phyloP scores from a whole-genome alignment of 768 basidiomycete species.

The Thelephora ganbajun region DNA sequence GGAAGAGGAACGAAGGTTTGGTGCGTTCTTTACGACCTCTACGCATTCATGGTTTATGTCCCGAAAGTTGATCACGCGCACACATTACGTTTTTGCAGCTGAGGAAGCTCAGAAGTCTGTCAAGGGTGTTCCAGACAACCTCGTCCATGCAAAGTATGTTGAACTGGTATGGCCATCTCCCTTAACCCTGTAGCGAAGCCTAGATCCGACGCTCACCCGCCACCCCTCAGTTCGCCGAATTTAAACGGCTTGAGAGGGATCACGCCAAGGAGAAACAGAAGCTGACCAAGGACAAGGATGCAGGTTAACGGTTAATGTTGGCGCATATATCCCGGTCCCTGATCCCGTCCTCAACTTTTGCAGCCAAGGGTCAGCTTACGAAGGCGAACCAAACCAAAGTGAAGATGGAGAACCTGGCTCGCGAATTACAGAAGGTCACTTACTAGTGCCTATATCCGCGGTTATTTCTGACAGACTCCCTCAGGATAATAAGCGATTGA shows the following conservation, averaged over 20 bases:
- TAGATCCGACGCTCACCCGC: background rate
- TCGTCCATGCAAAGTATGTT: conserved; percentile 76
- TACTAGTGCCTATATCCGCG: background rate
- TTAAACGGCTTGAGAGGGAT: conserved; percentile 77
- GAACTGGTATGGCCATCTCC: conserved; percentile 50
- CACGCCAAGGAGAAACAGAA: conserved; percentile 90
- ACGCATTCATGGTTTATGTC: background rate
- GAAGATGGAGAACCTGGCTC: conserved; percentile 81
- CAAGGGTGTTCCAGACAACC: conserved; percentile 70
- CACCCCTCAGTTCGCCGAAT: conserved; percentile 63
- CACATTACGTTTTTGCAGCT: conserved; percentile 27
- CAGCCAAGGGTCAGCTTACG: conserved; percentile 73
- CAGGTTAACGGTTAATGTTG: conserved; percentile 32
- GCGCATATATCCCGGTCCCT: conserved; percentile 4
- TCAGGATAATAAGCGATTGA: conserved; percentile 80
- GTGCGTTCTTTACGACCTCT: conserved; percentile 27
- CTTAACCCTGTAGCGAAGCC: conserved; percentile 2
- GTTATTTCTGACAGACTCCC: conserved; percentile 5
- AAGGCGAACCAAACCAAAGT: conserved; percentile 83
- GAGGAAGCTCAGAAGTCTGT: conserved; percentile 84
- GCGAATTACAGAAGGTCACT: conserved; percentile 76
- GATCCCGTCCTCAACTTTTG: conserved; percentile 10
- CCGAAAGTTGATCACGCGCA: background rate
- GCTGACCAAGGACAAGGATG: conserved; percentile 80
- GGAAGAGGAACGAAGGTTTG: conserved; percentile 69